These are phyloP conservation scores for Laetiporus sulphureus DNA, from an alignment of 1,284 basidiomycete species.

Conservation along the genomic window DNA sequence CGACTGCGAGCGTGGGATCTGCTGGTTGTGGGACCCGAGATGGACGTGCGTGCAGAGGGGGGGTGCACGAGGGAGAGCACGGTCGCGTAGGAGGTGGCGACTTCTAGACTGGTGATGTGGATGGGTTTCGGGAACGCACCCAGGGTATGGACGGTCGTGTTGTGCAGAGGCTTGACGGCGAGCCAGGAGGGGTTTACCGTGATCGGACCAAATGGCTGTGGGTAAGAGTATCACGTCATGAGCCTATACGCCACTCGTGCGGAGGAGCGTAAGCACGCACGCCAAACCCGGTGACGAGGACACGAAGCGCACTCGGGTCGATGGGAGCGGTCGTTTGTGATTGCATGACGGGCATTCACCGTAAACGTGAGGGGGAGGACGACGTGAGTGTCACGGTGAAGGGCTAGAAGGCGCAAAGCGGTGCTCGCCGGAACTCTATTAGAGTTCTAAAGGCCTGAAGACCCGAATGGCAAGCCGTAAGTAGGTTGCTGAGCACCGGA, in stretches of 20 bases:
- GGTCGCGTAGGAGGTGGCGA: conserved; percentile 49
- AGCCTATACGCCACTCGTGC: not conserved
- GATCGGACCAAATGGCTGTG: conserved; percentile 8
- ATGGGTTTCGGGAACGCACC: conserved; percentile 25
- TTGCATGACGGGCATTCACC: no score
- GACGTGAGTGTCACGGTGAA: no score
- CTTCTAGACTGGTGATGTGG: conserved; percentile 45
- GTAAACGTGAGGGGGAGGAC: no score
- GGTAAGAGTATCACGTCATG: not conserved
- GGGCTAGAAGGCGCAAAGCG: no score
- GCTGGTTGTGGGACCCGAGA: conserved; percentile 37
- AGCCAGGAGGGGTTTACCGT: conserved; percentile 12
- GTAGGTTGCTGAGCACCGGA: no score
- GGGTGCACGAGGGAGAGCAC: conserved; percentile 46
- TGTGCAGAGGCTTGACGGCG: conserved; percentile 10
- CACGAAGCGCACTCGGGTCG: conserved; percentile 4
- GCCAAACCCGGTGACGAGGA: conserved; percentile 12
- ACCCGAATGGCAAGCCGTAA: no score
- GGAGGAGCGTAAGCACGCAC: conserved; percentile 3
- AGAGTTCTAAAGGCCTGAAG: no score
- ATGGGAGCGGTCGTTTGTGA: no score
- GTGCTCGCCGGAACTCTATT: no score
- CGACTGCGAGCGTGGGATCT: conserved; percentile 20
- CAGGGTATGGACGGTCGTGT: conserved; percentile 3
- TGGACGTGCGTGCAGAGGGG: conserved; percentile 47